Evolutionary conservation across 768 basidiomycete species (phyloP).

Genomic region (Lactarius sanguifluus): DNA sequence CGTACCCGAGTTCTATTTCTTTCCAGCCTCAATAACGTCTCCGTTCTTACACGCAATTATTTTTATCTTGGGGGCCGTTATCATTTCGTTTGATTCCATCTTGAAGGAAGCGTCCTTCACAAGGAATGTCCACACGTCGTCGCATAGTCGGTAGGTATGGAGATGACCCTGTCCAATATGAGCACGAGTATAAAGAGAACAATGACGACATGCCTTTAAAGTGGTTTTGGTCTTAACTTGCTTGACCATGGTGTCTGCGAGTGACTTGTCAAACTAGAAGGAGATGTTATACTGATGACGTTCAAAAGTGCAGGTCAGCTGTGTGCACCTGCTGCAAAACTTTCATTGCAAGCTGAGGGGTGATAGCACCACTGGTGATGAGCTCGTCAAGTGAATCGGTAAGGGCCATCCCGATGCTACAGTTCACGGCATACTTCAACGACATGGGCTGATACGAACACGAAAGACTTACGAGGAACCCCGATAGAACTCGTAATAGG

Average conservation of each 20-base stretch:
- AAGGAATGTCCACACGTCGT: conserved; percentile 99
- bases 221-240: conserved; percentile 94
- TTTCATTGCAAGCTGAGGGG: conserved; percentile 98
- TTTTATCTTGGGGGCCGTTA: conserved; percentile 79
- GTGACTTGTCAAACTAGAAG: conserved; percentile 88
- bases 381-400: conserved; percentile 98
- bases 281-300: conserved; percentile 8
- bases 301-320: conserved; percentile 7
- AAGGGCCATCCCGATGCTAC: conserved; percentile 93
- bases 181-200: conserved; percentile 4
- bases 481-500: conserved; percentile 92
- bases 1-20: conserved; percentile 50
- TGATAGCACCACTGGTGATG: conserved; percentile 94
- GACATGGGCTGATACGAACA: conserved; percentile 36
- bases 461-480: conserved; percentile 74
- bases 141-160: conserved; percentile 88
- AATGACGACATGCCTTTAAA: conserved; percentile 64
- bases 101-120: conserved; percentile 92
- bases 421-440: conserved; percentile 13
- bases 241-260: conserved; percentile 90
- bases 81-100: conserved; percentile 87
- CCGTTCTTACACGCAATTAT: conserved; percentile 99
- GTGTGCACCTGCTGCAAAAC: conserved; percentile 85
- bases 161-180: conserved; percentile 63
- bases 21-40: conserved; percentile 79